phyloP scores from a whole-genome alignment of 2,329 filamentous ascomycete genomes.

The Periconia macrospinosa region DNA sequence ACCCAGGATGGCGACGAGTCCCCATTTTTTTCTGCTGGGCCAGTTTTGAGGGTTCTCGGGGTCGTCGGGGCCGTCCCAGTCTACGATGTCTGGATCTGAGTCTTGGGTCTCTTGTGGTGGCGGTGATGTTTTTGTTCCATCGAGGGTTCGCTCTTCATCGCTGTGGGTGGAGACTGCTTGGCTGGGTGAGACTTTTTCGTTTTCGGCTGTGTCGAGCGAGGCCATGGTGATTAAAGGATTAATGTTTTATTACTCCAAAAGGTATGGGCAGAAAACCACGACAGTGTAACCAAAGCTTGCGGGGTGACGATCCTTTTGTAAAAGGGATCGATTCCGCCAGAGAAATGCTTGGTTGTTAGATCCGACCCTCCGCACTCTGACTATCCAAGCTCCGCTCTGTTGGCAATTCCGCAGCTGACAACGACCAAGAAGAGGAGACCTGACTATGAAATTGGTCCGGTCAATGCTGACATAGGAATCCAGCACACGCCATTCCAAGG shows the following conservation, averaged over 20 bases:
- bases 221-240: not conserved
- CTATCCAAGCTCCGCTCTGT: too few species aligned
- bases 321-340: too few species aligned
- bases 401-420: too few species aligned
- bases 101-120: not conserved
- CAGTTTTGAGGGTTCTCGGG: conserved; percentile 45
- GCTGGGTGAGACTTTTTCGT: not conserved
- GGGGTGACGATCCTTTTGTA: too few species aligned
- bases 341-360: too few species aligned
- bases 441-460: too few species aligned
- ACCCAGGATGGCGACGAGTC: conserved; percentile 36
- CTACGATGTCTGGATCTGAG: conserved; percentile 33
- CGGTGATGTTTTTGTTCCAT: not conserved
- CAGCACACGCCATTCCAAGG: too few species aligned
- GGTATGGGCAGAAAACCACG: not conserved
- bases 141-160: not conserved
- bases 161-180: not conserved
- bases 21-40: conserved; percentile 40
- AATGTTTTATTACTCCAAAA: not conserved
- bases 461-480: too few species aligned
- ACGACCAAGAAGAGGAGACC: too few species aligned
- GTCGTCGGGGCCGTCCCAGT: conserved; percentile 41
- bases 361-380: too few species aligned
- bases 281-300: not conserved
- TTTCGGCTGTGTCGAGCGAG: not conserved